Evolutionary conservation across 352 stramenopile genomes (phyloP), one percentile per base, ranked within the genome.

Genomic region (Phytophthora sp.): DNA sequence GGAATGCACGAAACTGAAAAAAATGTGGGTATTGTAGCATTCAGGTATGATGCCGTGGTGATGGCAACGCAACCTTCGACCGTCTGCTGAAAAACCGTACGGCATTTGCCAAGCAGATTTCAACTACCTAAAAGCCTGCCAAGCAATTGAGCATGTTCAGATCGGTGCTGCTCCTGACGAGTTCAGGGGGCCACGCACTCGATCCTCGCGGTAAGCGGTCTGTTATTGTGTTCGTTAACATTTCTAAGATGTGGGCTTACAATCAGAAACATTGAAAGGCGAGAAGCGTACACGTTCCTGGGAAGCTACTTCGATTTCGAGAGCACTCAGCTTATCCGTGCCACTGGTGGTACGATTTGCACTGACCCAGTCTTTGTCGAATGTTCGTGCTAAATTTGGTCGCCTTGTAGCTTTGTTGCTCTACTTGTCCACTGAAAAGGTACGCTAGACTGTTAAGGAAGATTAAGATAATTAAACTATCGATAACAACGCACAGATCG

Each of bases 231-330:
- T 24, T 7, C 1, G 30, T 26, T 21, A 16, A 21, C 55, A 39
- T 20, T 27, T 24, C 7, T 49, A 47, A 38, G 11, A 39, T 15
- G 1, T 51, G 3, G 24, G 12, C 21, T 46, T 33, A n/a, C n/a
- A n/a, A n/a, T n/a, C n/a, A n/a, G n/a, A n/a, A 58, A 24, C 29
- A 26, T 29, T 35, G 20, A 33, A 35, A 35, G 18, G 24, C 72
- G 73, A 30, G 84, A 94, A 47, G 69, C 74, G 18, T 80, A 81
- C 56, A 82, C 85, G 38, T 93, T 89, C 42, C 52, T 94, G 0
- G 69, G 80, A 15, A 90, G 84, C 50, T 90, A 82, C 57, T 94
- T 96, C 42, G 77, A 96, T 55, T 94, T 94, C 46, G 85, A 96
- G 29, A 88, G 61, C 50, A 76, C 69, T 39, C 71, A 89, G 47